These are phyloP conservation scores for Ceratocystis huliohia DNA, from an alignment of 2,329 filamentous ascomycete genomes.

Conservation along the genomic window DNA sequence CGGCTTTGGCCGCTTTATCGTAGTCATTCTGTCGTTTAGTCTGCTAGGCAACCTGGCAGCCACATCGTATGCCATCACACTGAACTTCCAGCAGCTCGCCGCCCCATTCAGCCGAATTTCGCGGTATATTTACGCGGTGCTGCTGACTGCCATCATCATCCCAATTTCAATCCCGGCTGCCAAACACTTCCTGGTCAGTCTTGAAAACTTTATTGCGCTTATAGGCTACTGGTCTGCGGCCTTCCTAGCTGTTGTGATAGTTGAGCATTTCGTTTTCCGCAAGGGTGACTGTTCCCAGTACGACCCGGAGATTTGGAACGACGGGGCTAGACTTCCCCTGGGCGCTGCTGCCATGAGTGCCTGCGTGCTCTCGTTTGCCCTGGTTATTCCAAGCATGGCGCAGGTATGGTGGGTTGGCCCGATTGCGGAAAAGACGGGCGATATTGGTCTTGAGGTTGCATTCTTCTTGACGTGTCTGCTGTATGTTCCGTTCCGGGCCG, in stretches of 20 bases:
- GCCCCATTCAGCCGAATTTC: constrained; percentile 44
- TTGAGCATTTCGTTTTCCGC: constrained; percentile 39
- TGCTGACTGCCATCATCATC: constrained; percentile 47
- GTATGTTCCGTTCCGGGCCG: constrained; percentile 37
- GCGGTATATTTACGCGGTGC: constrained; percentile 44
- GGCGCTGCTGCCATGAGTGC: constrained; percentile 37
- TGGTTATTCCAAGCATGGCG: constrained; percentile 48
- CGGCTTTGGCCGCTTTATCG: constrained; percentile 50
- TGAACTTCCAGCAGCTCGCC: constrained; percentile 52
- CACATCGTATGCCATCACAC: constrained; percentile 48
- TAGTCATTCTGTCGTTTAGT: constrained; percentile 45
- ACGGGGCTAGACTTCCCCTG: constrained; percentile 33
- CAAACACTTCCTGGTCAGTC: constrained; percentile 42
- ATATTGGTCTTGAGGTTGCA: constrained; percentile 54
- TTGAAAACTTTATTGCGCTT: constrained; percentile 44
- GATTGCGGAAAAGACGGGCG: constrained; percentile 46
- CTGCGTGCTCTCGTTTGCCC: constrained; percentile 34
- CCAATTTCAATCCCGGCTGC: constrained; percentile 45
- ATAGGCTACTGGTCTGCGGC: constrained; percentile 48
- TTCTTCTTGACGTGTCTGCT: constrained; percentile 38
- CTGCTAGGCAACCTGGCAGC: constrained; percentile 47
- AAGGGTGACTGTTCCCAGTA: constrained; percentile 33
- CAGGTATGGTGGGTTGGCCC: constrained; percentile 51
- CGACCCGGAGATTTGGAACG: constrained; percentile 38
- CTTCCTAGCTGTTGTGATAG: constrained; percentile 38